Base-by-base conservation (phyloP, 148 eudicot genomes). In the Bassia scoparia region DNA sequence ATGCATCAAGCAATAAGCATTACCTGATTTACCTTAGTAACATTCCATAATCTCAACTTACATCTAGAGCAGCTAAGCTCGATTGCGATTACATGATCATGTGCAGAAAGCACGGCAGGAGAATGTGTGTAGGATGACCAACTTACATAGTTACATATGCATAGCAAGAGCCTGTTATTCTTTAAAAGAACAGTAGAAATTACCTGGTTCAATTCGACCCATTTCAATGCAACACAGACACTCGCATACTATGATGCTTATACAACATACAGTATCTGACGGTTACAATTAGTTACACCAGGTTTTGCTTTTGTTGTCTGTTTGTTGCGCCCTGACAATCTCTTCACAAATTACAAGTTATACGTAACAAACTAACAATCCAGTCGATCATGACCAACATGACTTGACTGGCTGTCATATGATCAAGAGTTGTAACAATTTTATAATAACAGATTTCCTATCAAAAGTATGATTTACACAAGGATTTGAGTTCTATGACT, bases 381-480 rank as follows among this genome's bases (percentile, higher is more conserved):
- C 61, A 53, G 27, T 52, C 41, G 34, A 71, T 23, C 20, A 9
- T 24, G 30, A 23, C 61, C 55, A 18, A 68, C 30, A 33, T 61
- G 38, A 44, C 23, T 64, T 68, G 55, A 48, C 58, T 61, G 81
- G 70, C 10, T 23, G 2, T 33, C 15, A 54, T 15, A 23, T 17
- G 14, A 29, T 35, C 41, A 35, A 63, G 64, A 67, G 21, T 48
- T 18, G 12, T n/a, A 31, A 30, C 35, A 37, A 37, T 44, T 7
- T 18, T 21, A 20, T 31, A 33, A 33, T 30, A 18, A 41, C 24
- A 27, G 31, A 62, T 33, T 21, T 37, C 23, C 46, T 10, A 49
- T 31, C 18, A 20, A 50, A 50, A 60, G 41, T 35, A 70, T 59
- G 61, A 26, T 33, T 61, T 43, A 14, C 24, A 21, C 20, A 52